Conservation (phyloP, 2,329 filamentous ascomycete species). For the Sclerotinia glacialis region DNA sequence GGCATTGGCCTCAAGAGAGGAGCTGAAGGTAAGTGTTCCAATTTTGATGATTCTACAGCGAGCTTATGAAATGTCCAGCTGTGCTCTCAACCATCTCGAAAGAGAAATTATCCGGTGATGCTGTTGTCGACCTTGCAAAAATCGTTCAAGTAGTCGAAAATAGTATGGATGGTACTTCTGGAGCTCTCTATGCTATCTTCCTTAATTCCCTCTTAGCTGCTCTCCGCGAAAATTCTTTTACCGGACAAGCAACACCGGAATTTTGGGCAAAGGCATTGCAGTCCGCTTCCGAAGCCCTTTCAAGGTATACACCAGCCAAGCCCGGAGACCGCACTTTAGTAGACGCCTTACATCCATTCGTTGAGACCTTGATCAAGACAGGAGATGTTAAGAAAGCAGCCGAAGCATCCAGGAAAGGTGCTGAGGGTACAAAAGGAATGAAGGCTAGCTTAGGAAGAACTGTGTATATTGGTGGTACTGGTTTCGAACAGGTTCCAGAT, state of each 20-base stretch:
- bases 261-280: conserved; percentile 64
- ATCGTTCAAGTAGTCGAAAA: conserved; percentile 64
- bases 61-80: conserved; percentile 36
- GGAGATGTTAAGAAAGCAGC: conserved; percentile 71
- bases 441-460: conserved; percentile 79
- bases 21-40: conserved; percentile 49
- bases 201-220: conserved; percentile 64
- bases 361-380: conserved; percentile 64
- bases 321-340: conserved; percentile 87
- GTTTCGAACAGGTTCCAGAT: conserved; percentile 71
- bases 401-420: conserved; percentile 68
- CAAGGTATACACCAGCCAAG: conserved; percentile 82
- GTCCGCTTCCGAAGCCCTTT: conserved; percentile 67
- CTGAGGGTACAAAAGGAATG: conserved; percentile 88
- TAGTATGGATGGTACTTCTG: conserved; percentile 72
- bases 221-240: conserved; percentile 33
- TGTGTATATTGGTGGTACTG: conserved; percentile 76
- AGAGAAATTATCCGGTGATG: conserved; percentile 52
- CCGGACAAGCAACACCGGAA: conserved; percentile 44
- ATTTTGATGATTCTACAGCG: background rate
- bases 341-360: conserved; percentile 86
- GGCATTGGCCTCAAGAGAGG: conserved; percentile 67
- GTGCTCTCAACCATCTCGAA: conserved; percentile 46
- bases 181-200: conserved; percentile 75
- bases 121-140: conserved; percentile 56